phyloP scores from a whole-genome alignment of 495 filamentous ascomycete genomes.

The Jackrogersella multiformis region DNA sequence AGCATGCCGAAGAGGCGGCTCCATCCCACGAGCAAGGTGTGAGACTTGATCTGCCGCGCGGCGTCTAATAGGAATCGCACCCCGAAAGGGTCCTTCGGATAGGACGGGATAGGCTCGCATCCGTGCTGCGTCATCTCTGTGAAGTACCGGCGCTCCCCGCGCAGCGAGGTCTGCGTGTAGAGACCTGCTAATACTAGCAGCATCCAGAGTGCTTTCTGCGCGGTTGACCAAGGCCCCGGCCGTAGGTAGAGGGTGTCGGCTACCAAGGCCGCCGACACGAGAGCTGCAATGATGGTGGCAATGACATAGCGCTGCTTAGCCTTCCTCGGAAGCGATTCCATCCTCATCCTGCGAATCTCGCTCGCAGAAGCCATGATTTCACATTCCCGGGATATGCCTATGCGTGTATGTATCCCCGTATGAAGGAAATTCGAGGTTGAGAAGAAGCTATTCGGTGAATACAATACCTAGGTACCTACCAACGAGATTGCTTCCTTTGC shows the following conservation, averaged over 20 bases:
- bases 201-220: slow-evolving; percentile 4
- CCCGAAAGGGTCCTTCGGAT: slow-evolving; percentile 54
- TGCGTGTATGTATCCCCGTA: no score
- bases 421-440: background rate
- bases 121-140: slow-evolving; percentile 25
- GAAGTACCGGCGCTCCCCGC: slow-evolving; percentile 25
- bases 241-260: slow-evolving; percentile 16
- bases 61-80: slow-evolving; percentile 49
- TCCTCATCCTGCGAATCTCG: background rate
- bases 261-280: background rate
- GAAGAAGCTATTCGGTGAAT: no score
- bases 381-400: background rate
- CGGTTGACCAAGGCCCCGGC: background rate
- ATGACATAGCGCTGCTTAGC: slow-evolving; percentile 28
- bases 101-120: slow-evolving; percentile 39
- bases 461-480: no score
- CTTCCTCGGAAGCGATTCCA: slow-evolving; percentile 19
- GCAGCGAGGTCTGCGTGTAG: slow-evolving; percentile 23
- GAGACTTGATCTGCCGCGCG: slow-evolving; percentile 39
- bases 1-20: slow-evolving; percentile 24
- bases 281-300: background rate
- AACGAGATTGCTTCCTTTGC: no score
- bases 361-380: slow-evolving; percentile 3
- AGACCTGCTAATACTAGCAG: background rate
- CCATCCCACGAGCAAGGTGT: slow-evolving; percentile 43